A percentile compares a stretch with the other conserved stretches of the same genome.
phyloP scores from a whole-genome alignment of 257 asterid genomes.

The Gynochthodes officinalis region DNA sequence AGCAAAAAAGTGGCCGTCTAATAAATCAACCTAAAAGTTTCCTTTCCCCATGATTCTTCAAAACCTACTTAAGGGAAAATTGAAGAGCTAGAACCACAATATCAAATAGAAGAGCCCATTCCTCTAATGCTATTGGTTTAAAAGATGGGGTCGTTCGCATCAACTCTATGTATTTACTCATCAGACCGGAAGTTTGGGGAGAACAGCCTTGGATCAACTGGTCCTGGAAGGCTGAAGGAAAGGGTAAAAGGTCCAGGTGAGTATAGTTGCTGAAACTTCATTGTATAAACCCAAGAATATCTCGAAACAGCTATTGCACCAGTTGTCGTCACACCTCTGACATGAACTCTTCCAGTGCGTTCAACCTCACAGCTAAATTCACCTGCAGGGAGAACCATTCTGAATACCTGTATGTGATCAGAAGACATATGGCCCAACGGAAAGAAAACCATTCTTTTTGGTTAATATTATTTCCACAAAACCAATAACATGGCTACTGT shows the following conservation, averaged over 20 bases:
- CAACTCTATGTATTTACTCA: too few relatives aligned
- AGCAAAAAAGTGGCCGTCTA: too few relatives aligned
- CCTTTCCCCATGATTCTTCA: neutral
- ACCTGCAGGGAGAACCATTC: conserved; percentile 35
- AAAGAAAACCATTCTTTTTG: neutral
- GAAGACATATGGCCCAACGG: neutral
- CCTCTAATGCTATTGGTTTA: neutral
- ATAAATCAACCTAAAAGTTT: neutral
- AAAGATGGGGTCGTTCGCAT: too few relatives aligned
- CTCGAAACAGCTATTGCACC: conserved; percentile 49
- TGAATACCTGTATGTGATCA: neutral
- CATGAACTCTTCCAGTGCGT: conserved; percentile 55
- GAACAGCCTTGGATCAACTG: conserved; percentile 74
- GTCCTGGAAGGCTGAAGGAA: conserved; percentile 74
- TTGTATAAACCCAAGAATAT: conserved; percentile 54
- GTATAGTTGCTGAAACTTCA: conserved; percentile 75
- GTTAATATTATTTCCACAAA: neutral
- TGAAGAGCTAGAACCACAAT: too few relatives aligned
- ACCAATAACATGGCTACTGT: neutral
- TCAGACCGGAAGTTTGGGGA: conserved; percentile 61
- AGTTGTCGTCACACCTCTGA: conserved; percentile 66
- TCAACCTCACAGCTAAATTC: conserved; percentile 64
- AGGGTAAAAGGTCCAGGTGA: conserved; percentile 78
- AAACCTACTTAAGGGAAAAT: neutral
- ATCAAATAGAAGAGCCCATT: conserved; percentile 1